Evolutionary conservation across 2,329 filamentous ascomycete species (phyloP).

Genomic region (Neofusicoccum cordaticola): DNA sequence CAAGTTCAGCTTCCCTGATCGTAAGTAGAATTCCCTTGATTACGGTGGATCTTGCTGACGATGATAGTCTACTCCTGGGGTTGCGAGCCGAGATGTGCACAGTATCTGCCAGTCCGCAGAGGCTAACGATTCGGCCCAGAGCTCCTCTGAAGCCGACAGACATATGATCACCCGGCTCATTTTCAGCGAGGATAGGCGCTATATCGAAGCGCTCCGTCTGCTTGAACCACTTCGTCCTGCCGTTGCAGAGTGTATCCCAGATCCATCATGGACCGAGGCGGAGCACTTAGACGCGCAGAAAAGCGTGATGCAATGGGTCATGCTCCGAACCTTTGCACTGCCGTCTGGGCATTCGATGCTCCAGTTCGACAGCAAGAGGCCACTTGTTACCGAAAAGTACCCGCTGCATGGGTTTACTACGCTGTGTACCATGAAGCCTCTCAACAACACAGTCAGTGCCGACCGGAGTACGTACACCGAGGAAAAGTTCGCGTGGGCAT

Average conservation of each 20-base stretch:
- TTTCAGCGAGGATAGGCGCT: constrained; percentile 86
- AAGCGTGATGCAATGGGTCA: constrained; percentile 80
- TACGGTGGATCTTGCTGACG: not conserved
- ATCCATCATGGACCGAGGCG: constrained; percentile 78
- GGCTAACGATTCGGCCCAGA: constrained; percentile 65
- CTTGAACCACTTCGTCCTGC: constrained; percentile 83
- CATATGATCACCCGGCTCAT: constrained; percentile 78
- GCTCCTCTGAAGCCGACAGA: constrained; percentile 78
- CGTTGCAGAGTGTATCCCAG: constrained; percentile 70
- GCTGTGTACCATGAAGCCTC: constrained; percentile 86
- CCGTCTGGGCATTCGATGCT: constrained; percentile 83
- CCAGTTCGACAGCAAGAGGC: constrained; percentile 82
- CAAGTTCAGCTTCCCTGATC: constrained; percentile 21
- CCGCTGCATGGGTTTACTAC: constrained; percentile 87
- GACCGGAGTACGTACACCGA: constrained; percentile 86
- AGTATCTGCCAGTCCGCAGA: constrained; percentile 70
- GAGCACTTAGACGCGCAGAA: constrained; percentile 91
- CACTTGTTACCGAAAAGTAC: constrained; percentile 88
- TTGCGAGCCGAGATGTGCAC: constrained; percentile 62
- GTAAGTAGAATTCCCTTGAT: not conserved
- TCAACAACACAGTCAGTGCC: constrained; percentile 88
- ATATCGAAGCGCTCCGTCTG: constrained; percentile 79
- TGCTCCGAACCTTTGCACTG: constrained; percentile 82
- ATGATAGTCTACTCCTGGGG: not conserved
- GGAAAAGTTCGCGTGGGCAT: constrained; percentile 97